Evolutionary conservation across 306 rosid genomes (phyloP), one percentile per base, ranked within the genome.

Genomic region (Adenanthera pavonina): DNA sequence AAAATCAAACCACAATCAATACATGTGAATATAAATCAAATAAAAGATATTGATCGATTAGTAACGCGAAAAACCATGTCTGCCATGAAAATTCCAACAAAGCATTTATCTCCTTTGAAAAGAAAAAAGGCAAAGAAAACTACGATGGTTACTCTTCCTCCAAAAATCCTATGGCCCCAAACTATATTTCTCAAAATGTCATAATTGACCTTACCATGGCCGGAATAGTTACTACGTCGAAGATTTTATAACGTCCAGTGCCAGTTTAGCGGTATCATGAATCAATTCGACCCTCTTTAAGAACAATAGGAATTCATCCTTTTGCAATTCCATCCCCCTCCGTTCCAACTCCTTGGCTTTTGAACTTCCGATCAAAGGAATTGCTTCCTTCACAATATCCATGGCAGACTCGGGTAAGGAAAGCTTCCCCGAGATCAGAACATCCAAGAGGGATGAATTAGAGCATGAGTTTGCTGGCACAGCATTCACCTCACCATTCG

Each of bases 281-380:
- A 75, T 46, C 76, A 86, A 80, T 4, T 76, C 86, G 36, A 67
- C 48, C 78, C 36, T 86, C 82, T 76, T 80, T 65, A 56, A 53
- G 48, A 38, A 78, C 74, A 86, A 80, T 65, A 78, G 86, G 75
- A 80, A 36, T 72, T 86, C 87, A 7, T 35, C 75, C 12, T 69
- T 67, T 64, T 79, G 79, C 81, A 88, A 38, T 15, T 62, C 47
- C 82, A n/a, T 80, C 88, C 90, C 84, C 77, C 56, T 90, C 6
- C 49, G 74, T 59, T 90, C 87, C 75, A 88, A 48, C 69, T 83
- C 87, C 70, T 48, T 72, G 13, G 82, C 81, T 77, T 82, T 83
- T 0, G 78, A 73, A 53, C 52, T 86, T 54, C 83, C 88, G 69
- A 90, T 69, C 60, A 16, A 56, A 54, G 85, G 83, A 70, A 84